phyloP scores from a whole-genome alignment of 306 rosid species.

The Erythrophleum fordii region DNA sequence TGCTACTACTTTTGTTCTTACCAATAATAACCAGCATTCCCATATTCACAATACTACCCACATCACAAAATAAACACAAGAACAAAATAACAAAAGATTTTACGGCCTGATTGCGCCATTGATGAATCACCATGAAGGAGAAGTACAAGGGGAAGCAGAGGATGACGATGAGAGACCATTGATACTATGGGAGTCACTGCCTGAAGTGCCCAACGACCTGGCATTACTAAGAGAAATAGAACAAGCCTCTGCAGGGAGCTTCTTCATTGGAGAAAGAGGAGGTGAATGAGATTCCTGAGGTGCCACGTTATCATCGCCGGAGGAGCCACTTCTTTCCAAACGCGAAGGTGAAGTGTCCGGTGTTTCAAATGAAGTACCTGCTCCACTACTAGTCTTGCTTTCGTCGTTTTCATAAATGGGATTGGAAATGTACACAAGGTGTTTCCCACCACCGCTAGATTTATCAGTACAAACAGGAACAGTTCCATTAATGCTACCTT shows the following conservation, averaged over 20 bases:
- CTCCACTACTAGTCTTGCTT: slow-evolving; percentile 40
- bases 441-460: slow-evolving; percentile 26
- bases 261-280: slow-evolving; percentile 84
- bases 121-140: slow-evolving; percentile 84
- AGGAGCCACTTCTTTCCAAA: slow-evolving; percentile 55
- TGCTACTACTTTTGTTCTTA: not conserved
- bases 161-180: slow-evolving; percentile 70
- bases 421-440: slow-evolving; percentile 86
- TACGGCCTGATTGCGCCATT: slow-evolving; percentile 23
- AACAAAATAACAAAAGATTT: not conserved
- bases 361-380: slow-evolving; percentile 76
- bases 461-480: slow-evolving; percentile 29
- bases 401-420: slow-evolving; percentile 77
- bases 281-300: slow-evolving; percentile 54
- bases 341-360: slow-evolving; percentile 85
- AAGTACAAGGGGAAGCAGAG: slow-evolving; percentile 77
- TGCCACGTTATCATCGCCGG: slow-evolving; percentile 51
- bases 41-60: slow-evolving; percentile 34
- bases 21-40: not conserved
- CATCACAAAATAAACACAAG: not conserved
- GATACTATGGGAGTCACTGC: slow-evolving; percentile 70
- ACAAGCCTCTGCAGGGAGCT: slow-evolving; percentile 73
- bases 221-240: slow-evolving; percentile 76
- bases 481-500: slow-evolving; percentile 14
- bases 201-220: slow-evolving; percentile 65